phyloP scores from a whole-genome alignment of 345 rosid species.

The Microthlaspi erraticum region DNA sequence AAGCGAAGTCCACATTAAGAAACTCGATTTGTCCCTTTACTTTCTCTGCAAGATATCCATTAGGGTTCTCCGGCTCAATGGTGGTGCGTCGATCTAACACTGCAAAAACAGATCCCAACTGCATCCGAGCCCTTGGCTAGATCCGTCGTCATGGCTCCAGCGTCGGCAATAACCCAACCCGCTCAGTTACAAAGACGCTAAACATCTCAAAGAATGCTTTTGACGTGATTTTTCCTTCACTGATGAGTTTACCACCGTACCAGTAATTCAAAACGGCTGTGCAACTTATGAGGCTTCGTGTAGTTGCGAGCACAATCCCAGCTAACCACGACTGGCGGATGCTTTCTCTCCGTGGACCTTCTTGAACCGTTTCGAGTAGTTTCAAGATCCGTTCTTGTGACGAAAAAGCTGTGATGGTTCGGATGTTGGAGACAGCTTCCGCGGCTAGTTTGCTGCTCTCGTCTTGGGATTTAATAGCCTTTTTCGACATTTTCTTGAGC shows the following conservation, averaged over 20 bases:
- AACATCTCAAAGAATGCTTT: slow-evolving; percentile 60
- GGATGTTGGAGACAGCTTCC: slow-evolving; percentile 62
- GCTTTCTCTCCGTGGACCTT: slow-evolving; percentile 55
- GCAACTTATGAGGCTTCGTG: slow-evolving; percentile 50
- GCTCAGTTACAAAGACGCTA: slow-evolving; percentile 59
- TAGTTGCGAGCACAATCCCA: slow-evolving; percentile 54
- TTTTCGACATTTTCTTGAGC: slow-evolving; percentile 50
- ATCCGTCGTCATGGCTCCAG: slow-evolving; percentile 72
- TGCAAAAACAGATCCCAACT: slow-evolving; percentile 52
- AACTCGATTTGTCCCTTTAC: slow-evolving; percentile 54
- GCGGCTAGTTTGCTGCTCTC: slow-evolving; percentile 66
- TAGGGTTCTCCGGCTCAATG: slow-evolving; percentile 57
- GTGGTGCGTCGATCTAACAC: slow-evolving; percentile 53
- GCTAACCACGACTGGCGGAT: slow-evolving; percentile 62
- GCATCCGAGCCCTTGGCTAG: slow-evolving; percentile 58
- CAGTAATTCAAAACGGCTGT: slow-evolving; percentile 56
- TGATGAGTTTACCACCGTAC: slow-evolving; percentile 71
- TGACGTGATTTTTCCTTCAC: slow-evolving; percentile 48
- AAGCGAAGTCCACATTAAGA: slow-evolving; percentile 53
- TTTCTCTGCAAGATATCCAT: slow-evolving; percentile 45
- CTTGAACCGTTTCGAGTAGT: slow-evolving; percentile 53
- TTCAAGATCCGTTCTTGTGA: slow-evolving; percentile 62
- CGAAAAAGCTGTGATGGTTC: slow-evolving; percentile 67
- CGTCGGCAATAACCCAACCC: slow-evolving; percentile 61
- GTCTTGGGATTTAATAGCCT: slow-evolving; percentile 56